Percentiles rank a stretch among this genome's conserved stretches.
phyloP scores from a whole-genome alignment of 345 rosid species.

The Gossypium mustelinum region DNA sequence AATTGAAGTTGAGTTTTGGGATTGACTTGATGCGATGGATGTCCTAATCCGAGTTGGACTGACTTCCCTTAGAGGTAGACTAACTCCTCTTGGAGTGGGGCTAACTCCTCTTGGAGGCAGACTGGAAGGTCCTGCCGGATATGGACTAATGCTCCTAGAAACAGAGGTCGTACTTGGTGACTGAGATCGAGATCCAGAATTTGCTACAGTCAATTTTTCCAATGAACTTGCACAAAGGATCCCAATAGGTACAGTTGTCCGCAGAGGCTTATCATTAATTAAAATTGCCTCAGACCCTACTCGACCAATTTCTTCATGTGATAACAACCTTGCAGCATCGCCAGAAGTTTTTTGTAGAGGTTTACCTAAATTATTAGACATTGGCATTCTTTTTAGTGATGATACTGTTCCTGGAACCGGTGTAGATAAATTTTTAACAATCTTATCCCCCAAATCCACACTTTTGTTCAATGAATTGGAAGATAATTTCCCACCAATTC shows the following conservation, averaged over 20 bases:
- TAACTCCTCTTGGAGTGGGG: constrained; percentile 31
- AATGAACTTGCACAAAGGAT: constrained; percentile 40
- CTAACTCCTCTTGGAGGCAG: not conserved
- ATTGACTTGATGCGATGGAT: constrained; percentile 43
- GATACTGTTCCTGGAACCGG: constrained; percentile 40
- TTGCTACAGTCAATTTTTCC: constrained; percentile 42
- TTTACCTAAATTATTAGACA: constrained; percentile 34
- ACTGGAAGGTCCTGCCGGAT: constrained; percentile 20
- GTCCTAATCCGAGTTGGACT: constrained; percentile 69
- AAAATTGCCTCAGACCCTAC: constrained; percentile 40
- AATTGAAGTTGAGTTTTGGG: constrained; percentile 60
- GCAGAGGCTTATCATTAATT: constrained; percentile 40
- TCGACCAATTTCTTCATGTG: constrained; percentile 37
- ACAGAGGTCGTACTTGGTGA: constrained; percentile 63
- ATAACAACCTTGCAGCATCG: constrained; percentile 43
- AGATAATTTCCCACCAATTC: constrained; percentile 57
- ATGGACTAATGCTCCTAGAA: constrained; percentile 42
- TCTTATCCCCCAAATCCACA: constrained; percentile 59
- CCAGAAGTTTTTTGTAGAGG: constrained; percentile 56
- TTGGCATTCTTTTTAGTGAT: constrained; percentile 48
- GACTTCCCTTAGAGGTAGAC: constrained; percentile 36
- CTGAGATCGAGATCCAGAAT: constrained; percentile 48
- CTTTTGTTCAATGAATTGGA: constrained; percentile 47
- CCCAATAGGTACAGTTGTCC: constrained; percentile 37
- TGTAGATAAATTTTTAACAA: constrained; percentile 32